Conservation (phyloP, 306 rosid species). For the Dalbergia oliveri region DNA sequence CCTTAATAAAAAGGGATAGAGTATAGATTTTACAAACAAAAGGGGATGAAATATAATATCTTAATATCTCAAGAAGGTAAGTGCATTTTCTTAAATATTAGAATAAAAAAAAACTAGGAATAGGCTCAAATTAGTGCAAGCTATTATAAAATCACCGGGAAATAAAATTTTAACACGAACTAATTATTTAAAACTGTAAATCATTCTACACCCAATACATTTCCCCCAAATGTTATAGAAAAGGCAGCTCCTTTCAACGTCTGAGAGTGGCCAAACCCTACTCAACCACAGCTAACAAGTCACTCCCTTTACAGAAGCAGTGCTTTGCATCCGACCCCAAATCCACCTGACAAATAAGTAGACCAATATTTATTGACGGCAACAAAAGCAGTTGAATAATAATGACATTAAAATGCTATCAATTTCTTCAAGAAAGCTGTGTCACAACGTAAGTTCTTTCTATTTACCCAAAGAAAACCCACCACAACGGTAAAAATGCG, state of each 20-base stretch:
- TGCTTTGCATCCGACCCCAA: slow-evolving; percentile 81
- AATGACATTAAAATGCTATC: not conserved
- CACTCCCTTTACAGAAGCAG: slow-evolving; percentile 88
- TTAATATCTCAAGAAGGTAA: too few species aligned
- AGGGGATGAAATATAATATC: too few species aligned
- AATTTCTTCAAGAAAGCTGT: not conserved
- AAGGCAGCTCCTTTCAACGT: not conserved
- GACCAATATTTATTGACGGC: slow-evolving; percentile 12
- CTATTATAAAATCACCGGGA: not conserved
- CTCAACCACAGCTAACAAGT: slow-evolving; percentile 85
- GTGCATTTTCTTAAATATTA: not conserved
- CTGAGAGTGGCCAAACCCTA: slow-evolving; percentile 43
- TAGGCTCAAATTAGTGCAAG: not conserved
- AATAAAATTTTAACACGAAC: slow-evolving; percentile 5
- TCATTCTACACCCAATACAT: slow-evolving; percentile 18
- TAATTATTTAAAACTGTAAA: slow-evolving; percentile 12
- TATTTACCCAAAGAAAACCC: not conserved
- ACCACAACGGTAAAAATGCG: not conserved
- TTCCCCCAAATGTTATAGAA: not conserved
- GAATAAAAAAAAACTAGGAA: too few species aligned
- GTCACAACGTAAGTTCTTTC: not conserved
- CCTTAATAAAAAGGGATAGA: too few species aligned
- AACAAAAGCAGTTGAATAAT: not conserved
- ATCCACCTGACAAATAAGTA: slow-evolving; percentile 76
- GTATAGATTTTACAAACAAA: too few species aligned